Percentiles rank a stretch among this genome's conserved stretches.
Conservation (phyloP, 2,329 filamentous ascomycete genomes). For the Venturia effusa region DNA sequence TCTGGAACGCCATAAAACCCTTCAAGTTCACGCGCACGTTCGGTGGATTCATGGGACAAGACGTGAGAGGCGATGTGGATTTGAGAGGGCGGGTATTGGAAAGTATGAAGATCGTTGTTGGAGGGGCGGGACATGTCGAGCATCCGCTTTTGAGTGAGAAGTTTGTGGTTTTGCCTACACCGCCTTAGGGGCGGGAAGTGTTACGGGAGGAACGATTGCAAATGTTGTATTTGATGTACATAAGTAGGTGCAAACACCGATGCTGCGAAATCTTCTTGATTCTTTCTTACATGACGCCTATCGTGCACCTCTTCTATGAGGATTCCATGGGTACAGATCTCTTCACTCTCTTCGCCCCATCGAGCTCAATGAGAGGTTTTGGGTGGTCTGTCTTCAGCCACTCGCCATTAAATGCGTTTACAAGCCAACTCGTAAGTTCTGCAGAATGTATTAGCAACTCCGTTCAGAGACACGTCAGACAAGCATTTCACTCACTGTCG, state of each 20-base stretch:
- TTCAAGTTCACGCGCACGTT: conserved; percentile 56
- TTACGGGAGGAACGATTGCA: not conserved
- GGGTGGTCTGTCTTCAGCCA: conserved; percentile 57
- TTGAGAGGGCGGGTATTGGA: conserved; percentile 58
- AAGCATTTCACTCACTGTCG: conserved; percentile 56
- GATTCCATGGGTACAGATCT: not conserved
- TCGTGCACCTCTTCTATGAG: not conserved
- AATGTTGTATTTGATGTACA: not conserved
- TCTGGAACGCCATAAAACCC: conserved; percentile 57
- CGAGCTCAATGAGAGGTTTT: conserved; percentile 25
- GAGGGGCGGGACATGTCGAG: conserved; percentile 34
- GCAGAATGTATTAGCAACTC: conserved; percentile 13
- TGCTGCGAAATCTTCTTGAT: not conserved
- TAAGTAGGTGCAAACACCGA: not conserved
- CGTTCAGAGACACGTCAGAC: not conserved
- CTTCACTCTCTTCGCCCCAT: not conserved
- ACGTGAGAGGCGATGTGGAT: conserved; percentile 41
- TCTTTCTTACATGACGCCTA: not conserved
- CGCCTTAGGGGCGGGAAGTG: too few relatives aligned
- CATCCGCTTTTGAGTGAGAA: not conserved
- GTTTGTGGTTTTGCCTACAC: not conserved
- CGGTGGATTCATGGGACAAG: conserved; percentile 54
- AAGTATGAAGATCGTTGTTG: conserved; percentile 65
- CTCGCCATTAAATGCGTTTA: conserved; percentile 96
- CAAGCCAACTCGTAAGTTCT: conserved; percentile 81